Evolutionary conservation across 1,284 basidiomycete species (phyloP).

Genomic region (Cystobasidium slooffiae): DNA sequence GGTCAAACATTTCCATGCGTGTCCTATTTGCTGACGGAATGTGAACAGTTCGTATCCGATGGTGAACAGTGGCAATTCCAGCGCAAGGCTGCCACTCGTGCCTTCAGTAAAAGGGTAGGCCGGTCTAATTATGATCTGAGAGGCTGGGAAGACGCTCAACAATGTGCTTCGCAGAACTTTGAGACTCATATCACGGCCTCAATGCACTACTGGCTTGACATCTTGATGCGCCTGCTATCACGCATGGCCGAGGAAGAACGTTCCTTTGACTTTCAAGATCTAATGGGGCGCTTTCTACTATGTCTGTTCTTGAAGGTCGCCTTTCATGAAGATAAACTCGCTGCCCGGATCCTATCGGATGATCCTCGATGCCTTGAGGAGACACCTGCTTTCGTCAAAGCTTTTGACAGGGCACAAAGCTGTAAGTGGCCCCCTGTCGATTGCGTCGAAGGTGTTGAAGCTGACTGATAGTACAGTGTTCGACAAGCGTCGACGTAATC

Average conservation of each 20-base stretch:
- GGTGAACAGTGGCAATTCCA: neutral
- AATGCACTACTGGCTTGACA: conserved; percentile 4
- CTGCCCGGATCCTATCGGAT: neutral
- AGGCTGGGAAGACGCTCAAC: neutral
- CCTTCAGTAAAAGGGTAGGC: conserved; percentile 1
- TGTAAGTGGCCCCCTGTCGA: neutral
- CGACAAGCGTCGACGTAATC: neutral
- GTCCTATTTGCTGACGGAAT: neutral
- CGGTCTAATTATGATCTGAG: neutral
- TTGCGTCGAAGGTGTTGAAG: neutral
- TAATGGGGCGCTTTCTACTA: neutral
- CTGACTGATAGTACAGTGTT: neutral
- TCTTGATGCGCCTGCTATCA: neutral
- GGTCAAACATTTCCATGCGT: neutral
- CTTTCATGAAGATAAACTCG: neutral
- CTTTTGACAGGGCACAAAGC: neutral
- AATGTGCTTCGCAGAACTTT: neutral
- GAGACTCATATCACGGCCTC: neutral
- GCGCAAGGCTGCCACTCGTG: neutral
- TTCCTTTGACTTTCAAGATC: neutral
- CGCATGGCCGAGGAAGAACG: neutral
- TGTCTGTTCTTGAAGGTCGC: neutral
- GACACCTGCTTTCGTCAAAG: neutral
- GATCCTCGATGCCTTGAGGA: neutral
- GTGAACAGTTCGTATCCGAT: neutral